A percentile compares a stretch with the other conserved stretches of the same genome.
These are phyloP conservation scores for Aquilaria yunnanensis DNA, from an alignment of 345 rosid species.

Conservation along the genomic window DNA sequence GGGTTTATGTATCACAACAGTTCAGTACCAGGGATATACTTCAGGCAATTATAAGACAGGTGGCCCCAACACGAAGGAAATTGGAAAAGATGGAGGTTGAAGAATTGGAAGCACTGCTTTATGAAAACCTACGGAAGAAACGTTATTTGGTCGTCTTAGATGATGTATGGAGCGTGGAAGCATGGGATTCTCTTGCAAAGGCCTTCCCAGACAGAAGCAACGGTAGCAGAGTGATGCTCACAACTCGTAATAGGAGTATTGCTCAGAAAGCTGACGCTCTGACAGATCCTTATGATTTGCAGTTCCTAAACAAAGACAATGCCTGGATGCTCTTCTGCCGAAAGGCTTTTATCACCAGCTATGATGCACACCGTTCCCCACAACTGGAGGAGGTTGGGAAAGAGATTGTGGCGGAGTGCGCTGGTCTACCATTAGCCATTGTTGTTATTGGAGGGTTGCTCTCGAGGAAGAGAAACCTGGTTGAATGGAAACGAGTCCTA, in stretches of 20 bases:
- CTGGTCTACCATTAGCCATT: conserved; percentile 26
- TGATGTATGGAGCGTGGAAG: conserved; percentile 19
- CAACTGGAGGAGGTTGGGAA: conserved; percentile 19
- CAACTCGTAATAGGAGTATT: conserved; percentile 18
- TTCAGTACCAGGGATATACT: conserved; percentile 10
- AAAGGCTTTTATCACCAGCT: conserved; percentile 11
- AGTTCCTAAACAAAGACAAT: conserved; percentile 11
- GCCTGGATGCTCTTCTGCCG: conserved; percentile 25
- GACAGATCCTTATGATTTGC: conserved; percentile 10
- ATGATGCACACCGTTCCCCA: conserved; percentile 11
- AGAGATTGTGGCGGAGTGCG: conserved; percentile 22
- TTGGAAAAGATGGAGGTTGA: conserved; percentile 11
- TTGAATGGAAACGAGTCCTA: conserved; percentile 24
- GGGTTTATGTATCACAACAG: conserved; percentile 22
- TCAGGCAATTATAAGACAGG: conserved; percentile 16
- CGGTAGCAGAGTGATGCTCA: conserved; percentile 22
- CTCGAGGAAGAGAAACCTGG: conserved; percentile 15
- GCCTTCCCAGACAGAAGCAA: conserved; percentile 18
- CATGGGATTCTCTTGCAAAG: conserved; percentile 16
- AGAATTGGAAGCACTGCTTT: conserved; percentile 17
- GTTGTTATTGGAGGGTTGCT: conserved; percentile 26
- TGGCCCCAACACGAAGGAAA: conserved; percentile 2
- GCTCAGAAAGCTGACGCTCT: conserved; percentile 16
- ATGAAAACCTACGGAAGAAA: conserved; percentile 8
- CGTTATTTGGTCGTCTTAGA: conserved; percentile 23